Evolutionary conservation across 2,329 filamentous ascomycete genomes (phyloP).

Genomic region (Monilinia aucupariae): DNA sequence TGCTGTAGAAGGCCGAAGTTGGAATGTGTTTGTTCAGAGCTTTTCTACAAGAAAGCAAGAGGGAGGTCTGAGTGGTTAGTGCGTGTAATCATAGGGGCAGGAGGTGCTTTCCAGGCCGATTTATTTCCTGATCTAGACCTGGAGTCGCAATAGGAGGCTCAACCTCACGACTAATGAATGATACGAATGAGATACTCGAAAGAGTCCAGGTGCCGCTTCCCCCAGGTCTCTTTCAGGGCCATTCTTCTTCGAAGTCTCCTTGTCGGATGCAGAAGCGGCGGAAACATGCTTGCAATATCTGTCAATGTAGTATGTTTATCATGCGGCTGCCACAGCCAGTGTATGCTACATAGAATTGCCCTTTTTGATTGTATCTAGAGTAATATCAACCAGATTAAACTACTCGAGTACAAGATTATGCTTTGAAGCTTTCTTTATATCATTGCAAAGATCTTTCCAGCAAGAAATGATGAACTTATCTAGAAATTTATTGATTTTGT

Average conservation of each 20-base stretch:
- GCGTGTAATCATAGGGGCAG: constrained; percentile 5
- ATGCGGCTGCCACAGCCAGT: constrained; percentile 7
- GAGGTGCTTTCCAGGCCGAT: constrained; percentile 1
- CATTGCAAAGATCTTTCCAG: too few species aligned
- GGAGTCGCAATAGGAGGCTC: constrained; percentile 11
- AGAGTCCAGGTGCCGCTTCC: not conserved
- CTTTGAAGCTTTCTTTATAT: too few species aligned
- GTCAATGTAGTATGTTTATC: not conserved
- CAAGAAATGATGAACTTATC: too few species aligned
- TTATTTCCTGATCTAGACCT: constrained; percentile 11
- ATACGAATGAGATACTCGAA: not conserved
- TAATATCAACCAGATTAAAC: too few species aligned
- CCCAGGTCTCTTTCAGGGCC: not conserved
- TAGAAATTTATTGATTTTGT: too few species aligned
- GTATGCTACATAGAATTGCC: not conserved
- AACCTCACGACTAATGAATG: constrained; percentile 5
- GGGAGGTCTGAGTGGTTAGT: constrained; percentile 8
- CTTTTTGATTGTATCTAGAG: too few species aligned
- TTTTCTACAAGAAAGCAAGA: not conserved
- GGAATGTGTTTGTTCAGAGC: not conserved
- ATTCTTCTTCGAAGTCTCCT: not conserved
- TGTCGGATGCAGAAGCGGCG: not conserved
- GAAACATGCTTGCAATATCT: not conserved
- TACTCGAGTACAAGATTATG: too few species aligned
- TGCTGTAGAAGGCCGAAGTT: constrained; percentile 9